These are phyloP conservation scores for Venturiaceae sp. DNA, from an alignment of 2,329 filamentous ascomycete species.

Conservation along the genomic window DNA sequence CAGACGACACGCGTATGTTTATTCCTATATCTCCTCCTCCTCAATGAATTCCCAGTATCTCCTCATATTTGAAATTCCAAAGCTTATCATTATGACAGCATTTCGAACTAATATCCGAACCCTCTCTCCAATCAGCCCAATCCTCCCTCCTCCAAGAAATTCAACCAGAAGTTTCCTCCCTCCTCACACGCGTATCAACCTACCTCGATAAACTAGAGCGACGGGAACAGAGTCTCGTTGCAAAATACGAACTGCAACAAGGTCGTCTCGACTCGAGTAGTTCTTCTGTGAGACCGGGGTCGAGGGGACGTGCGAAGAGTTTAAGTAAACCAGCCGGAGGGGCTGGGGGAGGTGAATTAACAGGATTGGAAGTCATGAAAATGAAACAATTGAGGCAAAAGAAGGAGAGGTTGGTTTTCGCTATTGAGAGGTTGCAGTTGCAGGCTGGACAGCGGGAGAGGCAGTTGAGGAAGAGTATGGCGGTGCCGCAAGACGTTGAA, in stretches of 20 bases:
- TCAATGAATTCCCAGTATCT: not conserved
- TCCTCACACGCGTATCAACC: constrained; percentile 72
- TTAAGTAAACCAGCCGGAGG: not conserved
- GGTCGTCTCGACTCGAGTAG: constrained; percentile 44
- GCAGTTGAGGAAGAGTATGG: constrained; percentile 65
- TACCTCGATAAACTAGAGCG: constrained; percentile 76
- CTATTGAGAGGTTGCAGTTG: constrained; percentile 74
- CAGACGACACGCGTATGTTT: constrained; percentile 49
- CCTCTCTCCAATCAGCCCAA: constrained; percentile 72
- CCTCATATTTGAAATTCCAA: not conserved
- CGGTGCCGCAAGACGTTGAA: constrained; percentile 31
- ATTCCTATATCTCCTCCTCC: not conserved
- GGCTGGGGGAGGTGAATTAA: not conserved
- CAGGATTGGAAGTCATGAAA: constrained; percentile 42
- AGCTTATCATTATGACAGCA: constrained; percentile 44
- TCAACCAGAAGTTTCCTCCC: constrained; percentile 69
- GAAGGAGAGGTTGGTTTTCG: constrained; percentile 78
- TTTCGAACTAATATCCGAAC: constrained; percentile 85
- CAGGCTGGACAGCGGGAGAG: constrained; percentile 71
- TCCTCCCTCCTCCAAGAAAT: constrained; percentile 79
- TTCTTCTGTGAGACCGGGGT: constrained; percentile 3
- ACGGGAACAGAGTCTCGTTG: constrained; percentile 74
- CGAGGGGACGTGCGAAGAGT: constrained; percentile 2
- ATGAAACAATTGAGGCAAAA: constrained; percentile 65
- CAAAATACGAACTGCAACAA: constrained; percentile 73